Conservation (phyloP, 2,329 filamentous ascomycete genomes). For the Lachnellula arida region DNA sequence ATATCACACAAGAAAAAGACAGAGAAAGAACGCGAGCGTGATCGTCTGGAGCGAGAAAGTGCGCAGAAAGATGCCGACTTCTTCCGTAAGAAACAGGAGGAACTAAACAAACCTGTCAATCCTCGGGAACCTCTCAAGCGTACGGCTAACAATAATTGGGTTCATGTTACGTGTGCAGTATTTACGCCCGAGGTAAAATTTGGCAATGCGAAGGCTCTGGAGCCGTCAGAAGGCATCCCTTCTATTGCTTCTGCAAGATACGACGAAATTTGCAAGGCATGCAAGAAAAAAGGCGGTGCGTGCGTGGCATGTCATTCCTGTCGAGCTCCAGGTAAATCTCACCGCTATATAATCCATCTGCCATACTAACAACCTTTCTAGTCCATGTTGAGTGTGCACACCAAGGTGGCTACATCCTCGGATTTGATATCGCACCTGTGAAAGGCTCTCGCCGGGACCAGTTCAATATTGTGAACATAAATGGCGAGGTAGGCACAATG, state of each 20-base stretch:
- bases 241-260: slow-evolving; percentile 70
- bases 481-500: slow-evolving; percentile 76
- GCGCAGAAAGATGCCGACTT: slow-evolving; percentile 74
- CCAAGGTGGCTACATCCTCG: slow-evolving; percentile 74
- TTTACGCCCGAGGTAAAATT: slow-evolving; percentile 94
- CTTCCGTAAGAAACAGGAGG: slow-evolving; percentile 77
- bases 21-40: slow-evolving; percentile 86
- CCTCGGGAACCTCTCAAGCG: slow-evolving; percentile 90
- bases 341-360: not conserved
- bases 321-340: slow-evolving; percentile 41
- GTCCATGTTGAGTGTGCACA: slow-evolving; percentile 89
- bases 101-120: slow-evolving; percentile 74
- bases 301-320: slow-evolving; percentile 81
- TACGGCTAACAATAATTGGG: slow-evolving; percentile 96
- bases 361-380: slow-evolving; percentile 13
- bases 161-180: slow-evolving; percentile 88
- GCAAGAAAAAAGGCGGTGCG: slow-evolving; percentile 70
- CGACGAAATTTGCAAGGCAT: slow-evolving; percentile 76
- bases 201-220: slow-evolving; percentile 74
- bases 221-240: slow-evolving; percentile 85
- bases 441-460: slow-evolving; percentile 85
- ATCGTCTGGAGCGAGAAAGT: slow-evolving; percentile 79
- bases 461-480: slow-evolving; percentile 72
- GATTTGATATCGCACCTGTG: slow-evolving; percentile 85
- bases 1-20: slow-evolving; percentile 81